Percentiles rank a stretch among this genome's conserved stretches.
Evolutionary conservation across 192 early-diverging fungal genomes (phyloP).

Genomic region (Umbelopsis isabellina): DNA sequence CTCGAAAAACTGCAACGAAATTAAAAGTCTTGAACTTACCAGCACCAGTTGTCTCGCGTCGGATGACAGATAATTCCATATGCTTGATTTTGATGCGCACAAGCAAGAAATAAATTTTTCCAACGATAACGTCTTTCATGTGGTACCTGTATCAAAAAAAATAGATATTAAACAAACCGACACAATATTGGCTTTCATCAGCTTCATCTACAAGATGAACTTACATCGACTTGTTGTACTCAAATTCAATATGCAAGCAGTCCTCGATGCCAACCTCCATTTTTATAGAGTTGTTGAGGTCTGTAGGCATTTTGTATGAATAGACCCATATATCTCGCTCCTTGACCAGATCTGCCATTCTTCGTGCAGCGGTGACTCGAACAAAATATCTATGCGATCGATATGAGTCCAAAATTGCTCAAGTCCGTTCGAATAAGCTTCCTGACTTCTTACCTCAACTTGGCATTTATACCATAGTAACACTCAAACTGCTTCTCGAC

Average conservation of each 20-base stretch:
- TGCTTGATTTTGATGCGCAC: slow-evolving; percentile 99
- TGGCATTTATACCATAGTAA: slow-evolving; percentile 98
- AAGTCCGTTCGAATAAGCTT: neutral
- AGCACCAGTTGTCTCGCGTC: slow-evolving; percentile 95
- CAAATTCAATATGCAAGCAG: slow-evolving; percentile 99
- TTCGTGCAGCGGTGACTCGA: slow-evolving; percentile 84
- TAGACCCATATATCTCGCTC: slow-evolving; percentile 99
- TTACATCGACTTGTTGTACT: slow-evolving; percentile 98
- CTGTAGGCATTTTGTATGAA: slow-evolving; percentile 90
- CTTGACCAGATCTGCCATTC: slow-evolving; percentile 87
- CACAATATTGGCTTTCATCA: neutral
- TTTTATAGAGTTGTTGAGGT: slow-evolving; percentile 93
- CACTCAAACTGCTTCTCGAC: slow-evolving; percentile 99
- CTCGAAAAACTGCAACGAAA: neutral
- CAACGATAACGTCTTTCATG: slow-evolving; percentile 98
- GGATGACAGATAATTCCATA: slow-evolving; percentile 99
- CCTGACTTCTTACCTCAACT: slow-evolving; percentile 66
- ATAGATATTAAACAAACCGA: neutral
- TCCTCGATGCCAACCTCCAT: slow-evolving; percentile 99
- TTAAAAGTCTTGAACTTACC: slow-evolving; percentile 35
- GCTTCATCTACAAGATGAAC: slow-evolving; percentile 21
- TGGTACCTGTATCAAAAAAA: slow-evolving; percentile 70
- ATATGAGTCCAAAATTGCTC: neutral
- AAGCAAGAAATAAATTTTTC: slow-evolving; percentile 98
- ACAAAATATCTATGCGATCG: slow-evolving; percentile 81